Evolutionary conservation across 139 green algal genomes (phyloP), one percentile per base, ranked within the genome.

Genomic region (Chlorella sp.): DNA sequence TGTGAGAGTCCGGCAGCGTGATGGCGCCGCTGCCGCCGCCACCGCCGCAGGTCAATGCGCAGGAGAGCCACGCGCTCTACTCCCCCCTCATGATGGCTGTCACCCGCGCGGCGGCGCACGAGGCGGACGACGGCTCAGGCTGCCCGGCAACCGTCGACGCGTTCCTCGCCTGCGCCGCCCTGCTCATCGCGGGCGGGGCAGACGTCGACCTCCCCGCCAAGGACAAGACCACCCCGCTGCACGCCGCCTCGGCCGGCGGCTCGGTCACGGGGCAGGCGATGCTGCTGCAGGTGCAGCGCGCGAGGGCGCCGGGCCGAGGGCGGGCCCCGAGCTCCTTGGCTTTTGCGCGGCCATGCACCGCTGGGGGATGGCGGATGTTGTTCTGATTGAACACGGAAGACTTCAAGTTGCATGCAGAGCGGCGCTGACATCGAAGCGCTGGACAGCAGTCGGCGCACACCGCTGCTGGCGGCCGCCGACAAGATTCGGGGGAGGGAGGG

Each of bases 171-270:
- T 77, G 71, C 23, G 71, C 36, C 0, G n/a, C 35, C 29, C 42
- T 69, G 56, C 71, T 77, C 56, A 21, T 77, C 41, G 58, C 17
- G 3, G 42, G 31, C 1, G 71, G 71, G 0, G 71, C 71, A 35
- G 60, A 45, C n/a, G 17, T 46, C 3, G 27, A 48, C 41, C 56
- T 65, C 2, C 19, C 56, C 2, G 45, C 56, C 33, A 45, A 27
- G 23, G 71, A 77, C 29, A 58, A 58, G 41, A 50, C 23, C 31
- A 69, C 58, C 2, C 33, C 71, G 11, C 42, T 77, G 42, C 71
- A 77, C 56, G 42, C 42, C 45, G 71, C 56, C 8, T 41, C 71
- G 2, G 71, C 59, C 21, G 56, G 17, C 29, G 71, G 71, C 58
- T 60, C 60, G 1, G 11, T 59, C 35, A 4, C 41, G 0, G 43